phyloP scores from a whole-genome alignment of 768 basidiomycete species.

The Collybia sp. region DNA sequence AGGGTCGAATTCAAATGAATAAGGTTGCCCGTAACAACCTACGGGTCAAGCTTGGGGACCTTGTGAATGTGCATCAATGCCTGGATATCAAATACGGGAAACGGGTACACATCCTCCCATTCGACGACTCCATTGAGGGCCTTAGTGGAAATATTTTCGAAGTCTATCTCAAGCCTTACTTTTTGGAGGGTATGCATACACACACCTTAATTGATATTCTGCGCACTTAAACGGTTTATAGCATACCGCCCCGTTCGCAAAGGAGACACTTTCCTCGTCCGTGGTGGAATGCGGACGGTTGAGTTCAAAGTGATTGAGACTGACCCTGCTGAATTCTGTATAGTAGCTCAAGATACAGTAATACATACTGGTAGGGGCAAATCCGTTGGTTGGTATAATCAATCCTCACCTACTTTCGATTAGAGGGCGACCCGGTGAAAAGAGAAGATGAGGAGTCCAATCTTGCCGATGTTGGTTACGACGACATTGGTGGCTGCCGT shows the following conservation, averaged over 20 bases:
- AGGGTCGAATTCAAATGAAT: constrained; percentile 98
- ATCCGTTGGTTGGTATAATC: constrained; percentile 1
- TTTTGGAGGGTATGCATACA: constrained; percentile 74
- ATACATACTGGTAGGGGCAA: constrained; percentile 73
- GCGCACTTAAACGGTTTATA: constrained; percentile 16
- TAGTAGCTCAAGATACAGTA: constrained; percentile 98
- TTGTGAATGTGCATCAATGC: constrained; percentile 94
- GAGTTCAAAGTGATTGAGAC: constrained; percentile 99
- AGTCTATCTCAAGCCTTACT: constrained; percentile 98
- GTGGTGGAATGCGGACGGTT: constrained; percentile 96
- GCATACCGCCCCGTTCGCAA: constrained; percentile 95
- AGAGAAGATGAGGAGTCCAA: constrained; percentile 98
- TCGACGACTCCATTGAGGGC: constrained; percentile 98
- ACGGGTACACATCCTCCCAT: constrained; percentile 92
- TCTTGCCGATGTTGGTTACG: constrained; percentile 95
- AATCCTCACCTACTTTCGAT: constrained; percentile 9
- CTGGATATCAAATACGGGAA: constrained; percentile 99
- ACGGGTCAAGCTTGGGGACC: constrained; percentile 94
- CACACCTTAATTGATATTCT: not conserved
- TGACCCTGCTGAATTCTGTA: constrained; percentile 97
- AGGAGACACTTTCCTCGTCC: constrained; percentile 98
- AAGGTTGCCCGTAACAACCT: constrained; percentile 99
- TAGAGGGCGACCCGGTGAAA: constrained; percentile 98
- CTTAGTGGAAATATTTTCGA: constrained; percentile 98
- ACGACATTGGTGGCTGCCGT: constrained; percentile 98